Conservation (phyloP, 768 basidiomycete species). For the Suillus luteus region DNA sequence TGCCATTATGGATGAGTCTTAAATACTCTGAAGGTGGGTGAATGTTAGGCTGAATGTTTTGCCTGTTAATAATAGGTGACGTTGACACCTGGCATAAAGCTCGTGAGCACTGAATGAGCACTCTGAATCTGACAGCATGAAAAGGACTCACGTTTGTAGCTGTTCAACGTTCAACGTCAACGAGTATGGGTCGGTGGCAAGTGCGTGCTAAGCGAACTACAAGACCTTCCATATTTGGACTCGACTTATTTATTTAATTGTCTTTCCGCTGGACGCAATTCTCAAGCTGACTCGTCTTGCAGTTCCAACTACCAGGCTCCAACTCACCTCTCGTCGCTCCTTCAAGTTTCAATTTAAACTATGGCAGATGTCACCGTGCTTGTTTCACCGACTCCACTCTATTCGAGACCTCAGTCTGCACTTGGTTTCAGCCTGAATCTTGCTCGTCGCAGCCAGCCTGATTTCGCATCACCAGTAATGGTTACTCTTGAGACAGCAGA, state of each 20-base stretch:
- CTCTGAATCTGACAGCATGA: neutral
- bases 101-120: neutral
- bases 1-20: neutral
- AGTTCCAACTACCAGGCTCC: neutral
- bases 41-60: neutral
- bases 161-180: neutral
- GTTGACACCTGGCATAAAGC: neutral
- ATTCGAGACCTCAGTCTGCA: slow-evolving; percentile 23
- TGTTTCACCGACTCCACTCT: slow-evolving; percentile 32
- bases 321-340: slow-evolving; percentile 6
- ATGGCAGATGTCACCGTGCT: slow-evolving; percentile 38
- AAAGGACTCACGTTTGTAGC: neutral
- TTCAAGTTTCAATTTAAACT: slow-evolving; percentile 2
- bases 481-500: slow-evolving; percentile 33
- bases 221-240: slow-evolving; percentile 7
- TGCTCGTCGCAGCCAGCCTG: slow-evolving; percentile 31
- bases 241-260: neutral
- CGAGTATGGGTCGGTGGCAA: neutral
- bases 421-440: slow-evolving; percentile 30
- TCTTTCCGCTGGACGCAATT: neutral
- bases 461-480: slow-evolving; percentile 33
- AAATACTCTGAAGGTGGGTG: too few species aligned
- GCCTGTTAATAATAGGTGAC: neutral
- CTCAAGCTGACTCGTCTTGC: neutral
- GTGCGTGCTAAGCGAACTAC: neutral